Base-by-base conservation (phyloP, 1,284 basidiomycete species). In the Pyrrhoderma lamaoense region DNA sequence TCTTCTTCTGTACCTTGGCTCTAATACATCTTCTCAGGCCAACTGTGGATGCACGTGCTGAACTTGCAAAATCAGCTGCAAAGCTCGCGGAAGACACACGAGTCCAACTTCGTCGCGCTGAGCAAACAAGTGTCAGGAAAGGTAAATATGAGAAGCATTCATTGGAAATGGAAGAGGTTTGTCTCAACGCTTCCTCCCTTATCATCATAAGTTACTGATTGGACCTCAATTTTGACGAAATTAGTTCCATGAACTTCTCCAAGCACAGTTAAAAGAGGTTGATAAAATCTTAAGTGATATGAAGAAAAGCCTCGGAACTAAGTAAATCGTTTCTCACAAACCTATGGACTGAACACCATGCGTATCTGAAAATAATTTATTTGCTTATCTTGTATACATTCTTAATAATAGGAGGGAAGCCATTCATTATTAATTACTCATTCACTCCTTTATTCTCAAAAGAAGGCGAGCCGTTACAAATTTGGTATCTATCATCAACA, bases 41-140 rank as follows among this genome's bases (percentile, higher is more conserved):
- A 0, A 90, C 87, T 0, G 76, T 89, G 2, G 86, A 89, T 46
- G 75, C 83, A 0, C 76, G 83, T 11, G 70, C 68, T 18, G 71
- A 74, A 0, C 65, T 86, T 8, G 74, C 75, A 49, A 70, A 73
- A 0, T 68, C 67, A 4, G 80, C 82, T 0, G 70, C 74, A 39
- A 75, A 75, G 18, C 74, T 81, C 58, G 79, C 85, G 0, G 87
- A 90, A 63, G 85, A 87, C n/a, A 73, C 79, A 2, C 82, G 85
- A 13, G 72, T 80, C 9, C 85, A 87, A 57, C 71, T 89, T 14
- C 81, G 88, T 40, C 82, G 81, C 55, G 73, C 76, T 19, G 81
- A 83, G 53, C 74, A 81, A 51, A 64, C 74, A 0, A 79, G 80
- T 59, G 55, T 85, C 39, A 89, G 86, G 63, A 79, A 77, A 52